A percentile compares a stretch with the other conserved stretches of the same genome.
phyloP scores from a whole-genome alignment of 1,284 basidiomycete genomes.

The Tilletia horrida region DNA sequence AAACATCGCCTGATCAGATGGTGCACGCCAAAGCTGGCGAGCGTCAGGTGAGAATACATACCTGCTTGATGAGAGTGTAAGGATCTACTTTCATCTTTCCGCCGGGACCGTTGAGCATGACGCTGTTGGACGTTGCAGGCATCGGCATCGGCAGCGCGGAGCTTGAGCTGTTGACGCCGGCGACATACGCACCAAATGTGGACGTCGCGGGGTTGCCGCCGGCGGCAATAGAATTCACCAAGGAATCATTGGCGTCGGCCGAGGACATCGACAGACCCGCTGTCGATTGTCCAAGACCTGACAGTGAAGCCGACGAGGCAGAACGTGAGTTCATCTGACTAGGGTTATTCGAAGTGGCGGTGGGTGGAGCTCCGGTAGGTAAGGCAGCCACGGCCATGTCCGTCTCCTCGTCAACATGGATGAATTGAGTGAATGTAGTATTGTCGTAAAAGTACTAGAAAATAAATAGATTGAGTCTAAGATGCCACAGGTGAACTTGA shows the following conservation, averaged over 20 bases:
- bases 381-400: conserved; percentile 16
- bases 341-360: too few species aligned
- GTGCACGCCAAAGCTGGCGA: conserved; percentile 12
- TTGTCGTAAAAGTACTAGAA: conserved; percentile 90
- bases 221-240: background rate
- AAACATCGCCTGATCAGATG: too few species aligned
- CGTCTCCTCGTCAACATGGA: conserved; percentile 78
- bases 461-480: conserved; percentile 35
- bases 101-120: background rate
- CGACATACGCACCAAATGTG: background rate
- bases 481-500: background rate
- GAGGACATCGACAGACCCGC: conserved; percentile 1
- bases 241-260: background rate
- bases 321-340: background rate
- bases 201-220: conserved; percentile 9
- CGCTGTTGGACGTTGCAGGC: background rate
- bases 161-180: background rate
- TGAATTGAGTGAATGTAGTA: conserved; percentile 85
- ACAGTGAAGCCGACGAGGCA: background rate
- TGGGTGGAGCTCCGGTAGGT: conserved; percentile 3
- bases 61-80: conserved; percentile 78
- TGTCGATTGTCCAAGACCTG: background rate
- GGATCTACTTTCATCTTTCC: conserved; percentile 73
- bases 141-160: background rate
- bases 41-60: conserved; percentile 54